These are phyloP conservation scores for Colletotrichum endophyticum DNA, from an alignment of 2,329 filamentous ascomycete genomes.

Conservation along the genomic window DNA sequence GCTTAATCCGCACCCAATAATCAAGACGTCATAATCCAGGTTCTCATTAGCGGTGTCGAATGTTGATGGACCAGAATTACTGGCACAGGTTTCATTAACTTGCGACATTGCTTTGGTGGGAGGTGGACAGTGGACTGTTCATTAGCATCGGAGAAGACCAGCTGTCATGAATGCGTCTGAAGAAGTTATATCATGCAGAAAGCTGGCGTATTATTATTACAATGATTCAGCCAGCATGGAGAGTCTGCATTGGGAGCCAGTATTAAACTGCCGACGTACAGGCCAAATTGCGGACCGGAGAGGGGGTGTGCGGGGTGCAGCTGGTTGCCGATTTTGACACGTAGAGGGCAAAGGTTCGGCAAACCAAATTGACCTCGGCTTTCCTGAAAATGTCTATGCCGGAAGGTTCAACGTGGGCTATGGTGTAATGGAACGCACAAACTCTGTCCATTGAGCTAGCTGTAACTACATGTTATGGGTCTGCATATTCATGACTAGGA, in stretches of 20 bases:
- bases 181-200: background rate
- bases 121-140: background rate
- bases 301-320: background rate
- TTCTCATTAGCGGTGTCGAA: slow-evolving; percentile 10
- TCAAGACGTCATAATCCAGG: slow-evolving; percentile 39
- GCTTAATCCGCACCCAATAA: slow-evolving; percentile 43
- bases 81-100: background rate
- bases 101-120: background rate
- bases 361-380: background rate
- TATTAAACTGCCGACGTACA: background rate
- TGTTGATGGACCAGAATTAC: background rate
- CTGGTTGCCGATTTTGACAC: background rate
- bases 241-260: background rate
- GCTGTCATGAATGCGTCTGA: background rate
- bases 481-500: background rate
- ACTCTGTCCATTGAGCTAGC: background rate
- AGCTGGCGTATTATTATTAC: background rate
- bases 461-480: background rate
- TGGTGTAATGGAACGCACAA: background rate
- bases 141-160: background rate
- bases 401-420: background rate
- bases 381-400: background rate
- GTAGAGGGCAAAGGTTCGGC: background rate
- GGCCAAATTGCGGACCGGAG: background rate
- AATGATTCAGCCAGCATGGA: background rate